Evolutionary conservation across 2,329 filamentous ascomycete species (phyloP), one percentile per base, ranked within the genome.

Genomic region (Calonectria leucothoes): DNA sequence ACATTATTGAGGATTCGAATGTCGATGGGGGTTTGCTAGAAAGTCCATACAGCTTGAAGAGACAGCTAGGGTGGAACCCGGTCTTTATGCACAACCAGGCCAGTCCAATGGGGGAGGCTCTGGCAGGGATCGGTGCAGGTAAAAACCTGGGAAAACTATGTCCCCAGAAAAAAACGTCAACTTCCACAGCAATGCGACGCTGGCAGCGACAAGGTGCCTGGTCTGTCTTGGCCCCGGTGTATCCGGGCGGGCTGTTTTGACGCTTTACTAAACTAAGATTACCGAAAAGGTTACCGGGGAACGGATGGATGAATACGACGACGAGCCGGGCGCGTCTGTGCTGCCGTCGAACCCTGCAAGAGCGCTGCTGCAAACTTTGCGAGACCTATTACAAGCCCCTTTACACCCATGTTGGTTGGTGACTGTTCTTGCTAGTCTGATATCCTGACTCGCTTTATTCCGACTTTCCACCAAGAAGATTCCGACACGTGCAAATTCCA

Each of bases 11-110:
- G 52, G 37, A 33, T 67, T 3, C 23, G 10, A 27, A 25, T 14
- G n/a, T 23, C 10, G 33, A 3, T 39, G 35, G 17, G 42, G 35
- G 27, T 20, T 37, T n/a, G 37, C 23, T 52, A 55, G 25, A n/a
- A 23, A 20, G 17, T 10, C 10, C 3, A 20, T 12, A 17, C 27
- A n/a, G 17, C 2, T 59, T 70, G 33, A 27, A 39, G 5, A 51
- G 48, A 33, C 29, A 23, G 23, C 63, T 37, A 27, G 55, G 55
- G 37, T 71, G 67, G 51, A 49, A 49, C 52, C 39, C 31, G 52
- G 51, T 77, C 77, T 74, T 77, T 77, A 77, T 77, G 70, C 57
- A 49, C 35, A 51, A 14, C 45, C 20, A 59, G 29, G 23, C 37
- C 15, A 20, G 4, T 55, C 72, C 68, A 61, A 51, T 65, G 68